Evolutionary conservation across 768 basidiomycete genomes (phyloP), one percentile per base, ranked within the genome.

Genomic region (Mycena chlorophos): DNA sequence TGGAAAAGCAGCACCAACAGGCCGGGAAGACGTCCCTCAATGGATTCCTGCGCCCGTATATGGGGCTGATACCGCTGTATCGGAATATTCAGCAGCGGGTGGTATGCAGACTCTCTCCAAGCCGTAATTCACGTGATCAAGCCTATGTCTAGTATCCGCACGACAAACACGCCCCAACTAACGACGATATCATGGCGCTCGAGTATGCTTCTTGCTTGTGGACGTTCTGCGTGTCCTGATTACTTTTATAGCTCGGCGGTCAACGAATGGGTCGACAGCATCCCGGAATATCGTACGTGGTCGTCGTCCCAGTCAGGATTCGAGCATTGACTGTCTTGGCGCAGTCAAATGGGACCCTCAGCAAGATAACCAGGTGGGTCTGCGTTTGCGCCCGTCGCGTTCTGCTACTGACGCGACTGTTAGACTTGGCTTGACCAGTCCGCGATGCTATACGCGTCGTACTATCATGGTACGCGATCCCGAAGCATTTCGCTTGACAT

Each of bases 211-310:
- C 27, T 14, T n/a, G 23, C 10, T 6, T 40, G 31, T 52, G 19
- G 10, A 14, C 19, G 28, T 20, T 23, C 2, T 3, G 17, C 12
- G n/a, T n/a, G 1, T 16, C 6, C 29, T 49, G 14, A 34, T 4
- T 17, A 81, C 34, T 50, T 26, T 16, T 26, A 0, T 31, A 60
- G 59, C 66, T 82, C 80, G 10, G 78, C 77, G 2, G 64, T 87
- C n/a, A 85, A 85, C 56, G 72, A 75, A n/a, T 87, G 85, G 85
- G 70, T 81, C 1, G 79, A 84, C 45, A 67, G 73, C 3, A 73
- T 85, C 3, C 84, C 84, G 1, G 68, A 71, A 37, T 76, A 76
- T 30, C 55, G 75, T 76, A 51, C 25, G 70, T 61, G n/a, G n/a
- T 56, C 3, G 12, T 10, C 6, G 10, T 2, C 20, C n/a, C 17